phyloP scores from a whole-genome alignment of 2,329 filamentous ascomycete genomes.

The Cercospora janseana region DNA sequence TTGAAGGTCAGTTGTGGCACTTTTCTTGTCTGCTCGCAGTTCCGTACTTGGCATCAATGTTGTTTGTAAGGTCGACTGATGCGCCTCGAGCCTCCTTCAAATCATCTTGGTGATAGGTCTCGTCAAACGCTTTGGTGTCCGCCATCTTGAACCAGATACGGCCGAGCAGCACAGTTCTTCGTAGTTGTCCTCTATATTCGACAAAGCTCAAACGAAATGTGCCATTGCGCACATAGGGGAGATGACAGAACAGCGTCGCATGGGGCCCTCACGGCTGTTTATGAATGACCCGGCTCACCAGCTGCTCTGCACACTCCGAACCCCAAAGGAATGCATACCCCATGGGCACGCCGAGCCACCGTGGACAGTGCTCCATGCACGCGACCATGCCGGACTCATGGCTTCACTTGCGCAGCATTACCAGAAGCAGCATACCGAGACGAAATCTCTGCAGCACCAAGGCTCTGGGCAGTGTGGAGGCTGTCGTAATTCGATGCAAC shows the following conservation, averaged over 20 bases:
- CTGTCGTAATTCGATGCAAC: not conserved
- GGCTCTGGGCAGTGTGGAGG: slow-evolving; percentile 8
- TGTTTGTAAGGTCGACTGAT: slow-evolving; percentile 28
- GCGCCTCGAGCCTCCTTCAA: slow-evolving; percentile 11
- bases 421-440: slow-evolving; percentile 8
- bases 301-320: not conserved
- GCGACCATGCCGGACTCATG: not conserved
- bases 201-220: slow-evolving; percentile 11
- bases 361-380: slow-evolving; percentile 1
- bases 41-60: slow-evolving; percentile 29
- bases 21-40: not conserved
- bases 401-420: slow-evolving; percentile 1
- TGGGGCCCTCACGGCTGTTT: not conserved
- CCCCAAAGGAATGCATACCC: not conserved
- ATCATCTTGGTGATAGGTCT: slow-evolving; percentile 4
- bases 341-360: not conserved
- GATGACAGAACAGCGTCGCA: not conserved
- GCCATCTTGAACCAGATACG: not conserved
- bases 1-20: slow-evolving; percentile 3
- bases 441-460: slow-evolving; percentile 5
- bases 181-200: not conserved
- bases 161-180: not conserved
- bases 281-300: not conserved
- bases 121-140: slow-evolving; percentile 12
- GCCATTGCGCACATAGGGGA: too few relatives aligned